Percentiles rank a stretch among this genome's conserved stretches.
These are phyloP conservation scores for Suillus ampliporus DNA, from an alignment of 768 basidiomycete species.

Conservation along the genomic window DNA sequence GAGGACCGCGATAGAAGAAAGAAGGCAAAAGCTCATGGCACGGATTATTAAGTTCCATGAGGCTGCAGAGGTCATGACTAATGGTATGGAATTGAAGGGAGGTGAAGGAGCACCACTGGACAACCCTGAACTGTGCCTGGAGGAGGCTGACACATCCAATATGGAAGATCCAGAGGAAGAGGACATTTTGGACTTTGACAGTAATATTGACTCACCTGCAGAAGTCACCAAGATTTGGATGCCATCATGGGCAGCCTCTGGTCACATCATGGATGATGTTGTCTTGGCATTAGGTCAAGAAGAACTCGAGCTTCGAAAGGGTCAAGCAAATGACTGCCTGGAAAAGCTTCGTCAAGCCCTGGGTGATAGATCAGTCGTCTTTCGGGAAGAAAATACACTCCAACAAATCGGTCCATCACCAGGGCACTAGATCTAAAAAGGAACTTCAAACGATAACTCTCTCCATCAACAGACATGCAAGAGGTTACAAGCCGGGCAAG, in stretches of 20 bases:
- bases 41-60: conserved; percentile 1
- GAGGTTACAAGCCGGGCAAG: conserved; percentile 4
- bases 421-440: conserved; percentile 11
- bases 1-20: not conserved
- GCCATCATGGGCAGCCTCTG: not conserved
- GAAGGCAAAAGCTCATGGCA: not conserved
- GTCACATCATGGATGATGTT: no score
- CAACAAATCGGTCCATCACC: not conserved
- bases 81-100: not conserved
- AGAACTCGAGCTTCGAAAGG: not conserved
- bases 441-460: not conserved
- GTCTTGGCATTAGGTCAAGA: not conserved
- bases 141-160: no score
- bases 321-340: conserved; percentile 12
- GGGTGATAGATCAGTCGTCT: conserved; percentile 12
- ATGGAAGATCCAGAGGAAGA: no score
- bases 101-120: not conserved
- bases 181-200: not conserved
- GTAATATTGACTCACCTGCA: not conserved
- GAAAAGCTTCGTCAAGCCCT: conserved; percentile 10
- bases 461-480: conserved; percentile 7
- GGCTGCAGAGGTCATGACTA: not conserved
- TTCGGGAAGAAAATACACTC: conserved; percentile 3
- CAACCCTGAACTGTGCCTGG: no score
- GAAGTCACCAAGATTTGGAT: conserved; percentile 6